Evolutionary conservation across 108 stramenopile genomes (phyloP).

Genomic region (Parmales sp.): DNA sequence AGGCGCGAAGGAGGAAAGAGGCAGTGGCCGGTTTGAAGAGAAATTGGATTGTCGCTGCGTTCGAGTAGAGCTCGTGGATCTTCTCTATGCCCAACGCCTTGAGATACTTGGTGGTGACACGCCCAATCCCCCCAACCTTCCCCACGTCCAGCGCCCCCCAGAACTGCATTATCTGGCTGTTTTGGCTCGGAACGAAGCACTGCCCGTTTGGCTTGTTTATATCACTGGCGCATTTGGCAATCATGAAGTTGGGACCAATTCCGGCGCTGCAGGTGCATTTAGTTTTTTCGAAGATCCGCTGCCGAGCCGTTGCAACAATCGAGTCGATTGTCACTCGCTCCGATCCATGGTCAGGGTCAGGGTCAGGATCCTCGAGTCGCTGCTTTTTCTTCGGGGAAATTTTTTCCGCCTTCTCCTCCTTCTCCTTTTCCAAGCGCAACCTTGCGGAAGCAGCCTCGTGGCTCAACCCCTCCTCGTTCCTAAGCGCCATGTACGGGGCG

Average conservation of each 20-base stretch:
- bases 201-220: constrained; percentile 94
- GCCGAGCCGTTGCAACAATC: constrained; percentile 57
- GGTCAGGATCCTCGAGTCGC: background rate
- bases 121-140: constrained; percentile 80
- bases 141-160: constrained; percentile 53
- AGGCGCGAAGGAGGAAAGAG: constrained; percentile 57
- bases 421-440: constrained; percentile 2
- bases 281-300: constrained; percentile 47
- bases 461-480: constrained; percentile 22
- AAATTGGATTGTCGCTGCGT: constrained; percentile 47
- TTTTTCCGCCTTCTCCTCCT: background rate
- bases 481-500: constrained; percentile 48
- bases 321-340: background rate
- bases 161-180: constrained; percentile 51
- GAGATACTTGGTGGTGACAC: constrained; percentile 80
- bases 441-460: constrained; percentile 35
- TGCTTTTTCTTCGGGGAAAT: background rate
- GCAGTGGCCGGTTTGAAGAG: constrained; percentile 55
- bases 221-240: constrained; percentile 90
- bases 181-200: constrained; percentile 50
- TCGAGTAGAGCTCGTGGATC: constrained; percentile 60
- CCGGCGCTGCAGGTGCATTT: constrained; percentile 89
- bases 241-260: constrained; percentile 65
- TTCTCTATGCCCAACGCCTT: constrained; percentile 59
- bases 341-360: constrained; percentile 7